Percentiles rank a stretch among this genome's conserved stretches.
phyloP scores from a whole-genome alignment of 805 yeast genomes.

The Diddensiella caesifluorescens region DNA sequence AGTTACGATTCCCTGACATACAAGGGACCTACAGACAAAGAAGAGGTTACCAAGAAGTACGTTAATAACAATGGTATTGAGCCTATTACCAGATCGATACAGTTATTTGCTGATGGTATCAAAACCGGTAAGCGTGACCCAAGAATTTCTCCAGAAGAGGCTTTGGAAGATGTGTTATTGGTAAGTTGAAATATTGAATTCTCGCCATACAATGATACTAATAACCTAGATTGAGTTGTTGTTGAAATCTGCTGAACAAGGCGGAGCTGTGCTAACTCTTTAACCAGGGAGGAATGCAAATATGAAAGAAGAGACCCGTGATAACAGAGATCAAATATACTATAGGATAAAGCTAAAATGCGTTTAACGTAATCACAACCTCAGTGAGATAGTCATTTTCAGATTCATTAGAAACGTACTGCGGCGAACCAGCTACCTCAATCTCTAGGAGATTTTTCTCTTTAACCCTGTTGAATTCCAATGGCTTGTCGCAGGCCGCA shows the following conservation, averaged over 20 bases:
- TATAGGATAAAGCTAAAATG: no score
- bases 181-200: slow-evolving; percentile 1
- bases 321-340: no score
- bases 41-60: slow-evolving; percentile 4
- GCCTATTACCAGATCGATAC: slow-evolving; percentile 13
- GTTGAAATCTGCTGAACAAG: background rate
- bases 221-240: slow-evolving; percentile 1
- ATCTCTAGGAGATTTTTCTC: slow-evolving; percentile 3
- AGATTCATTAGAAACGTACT: background rate
- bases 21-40: slow-evolving; percentile 8
- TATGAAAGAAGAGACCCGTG: no score
- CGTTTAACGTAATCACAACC: background rate
- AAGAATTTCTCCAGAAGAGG: slow-evolving; percentile 16
- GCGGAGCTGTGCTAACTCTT: background rate
- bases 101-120: slow-evolving; percentile 12
- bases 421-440: background rate
- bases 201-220: background rate
- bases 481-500: background rate
- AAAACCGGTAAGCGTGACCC: slow-evolving; percentile 11
- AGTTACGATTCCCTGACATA: slow-evolving; percentile 12
- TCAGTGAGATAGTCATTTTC: background rate
- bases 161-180: slow-evolving; percentile 12
- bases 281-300: background rate
- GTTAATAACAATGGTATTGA: slow-evolving; percentile 9
- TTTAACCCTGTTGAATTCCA: background rate